phyloP scores from a whole-genome alignment of 164 flowering plant genomes.

The Piper longum region DNA sequence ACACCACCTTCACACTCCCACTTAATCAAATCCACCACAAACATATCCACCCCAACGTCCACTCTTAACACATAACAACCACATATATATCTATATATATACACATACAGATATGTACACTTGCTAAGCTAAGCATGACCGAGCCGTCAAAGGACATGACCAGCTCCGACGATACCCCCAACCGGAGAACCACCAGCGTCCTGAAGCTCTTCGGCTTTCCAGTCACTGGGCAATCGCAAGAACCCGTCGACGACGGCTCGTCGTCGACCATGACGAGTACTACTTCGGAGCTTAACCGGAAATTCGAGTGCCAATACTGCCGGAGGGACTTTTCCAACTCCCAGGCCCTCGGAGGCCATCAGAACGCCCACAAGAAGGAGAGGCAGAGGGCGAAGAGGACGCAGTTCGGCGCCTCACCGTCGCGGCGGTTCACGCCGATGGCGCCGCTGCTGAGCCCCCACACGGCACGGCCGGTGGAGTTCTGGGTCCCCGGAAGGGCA shows the following conservation, averaged over 20 bases:
- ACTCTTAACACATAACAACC: background rate
- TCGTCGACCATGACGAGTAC: background rate
- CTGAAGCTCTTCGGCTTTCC: background rate
- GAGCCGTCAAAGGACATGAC: background rate
- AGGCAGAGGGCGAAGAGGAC: constrained; percentile 53
- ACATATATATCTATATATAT: too few relatives aligned
- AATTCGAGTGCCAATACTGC: constrained; percentile 66
- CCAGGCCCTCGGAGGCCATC: constrained; percentile 61
- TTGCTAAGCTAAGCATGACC: background rate
- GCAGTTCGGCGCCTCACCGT: constrained; percentile 5
- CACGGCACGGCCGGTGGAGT: background rate
- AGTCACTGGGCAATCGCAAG: background rate
- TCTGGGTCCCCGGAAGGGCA: background rate
- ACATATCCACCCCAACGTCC: too few relatives aligned
- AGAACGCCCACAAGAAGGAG: constrained; percentile 66
- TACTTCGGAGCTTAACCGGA: constrained; percentile 9
- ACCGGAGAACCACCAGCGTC: background rate
- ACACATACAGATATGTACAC: background rate
- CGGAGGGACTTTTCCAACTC: constrained; percentile 54
- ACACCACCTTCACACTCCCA: background rate
- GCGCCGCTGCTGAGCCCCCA: background rate
- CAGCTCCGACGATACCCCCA: background rate
- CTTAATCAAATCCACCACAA: background rate
- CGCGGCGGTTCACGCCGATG: background rate
- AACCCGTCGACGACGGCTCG: background rate